Evolutionary conservation across 2,329 filamentous ascomycete species (phyloP), one percentile per base, ranked within the genome.

Genomic region (Akanthomyces uredinophilus): DNA sequence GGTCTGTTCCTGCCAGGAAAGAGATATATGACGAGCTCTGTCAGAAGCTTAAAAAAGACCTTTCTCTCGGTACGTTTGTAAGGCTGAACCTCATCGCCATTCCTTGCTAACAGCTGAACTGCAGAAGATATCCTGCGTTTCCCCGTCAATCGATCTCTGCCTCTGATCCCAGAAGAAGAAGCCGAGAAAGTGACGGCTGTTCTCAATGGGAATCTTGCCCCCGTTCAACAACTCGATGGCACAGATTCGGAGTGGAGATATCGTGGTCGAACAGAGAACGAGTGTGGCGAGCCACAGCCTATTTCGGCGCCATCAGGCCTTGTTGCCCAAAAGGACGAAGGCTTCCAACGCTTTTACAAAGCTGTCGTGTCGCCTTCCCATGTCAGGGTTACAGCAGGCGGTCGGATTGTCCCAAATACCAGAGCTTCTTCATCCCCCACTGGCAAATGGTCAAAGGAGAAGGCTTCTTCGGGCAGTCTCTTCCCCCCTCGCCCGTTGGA

Each of bases 341-440:
- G 86, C n/a, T 89, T 89, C 66, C 82, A 87, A 70, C 79, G 82
- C 58, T 89, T 89, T 69, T 88, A 86, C 74, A 85, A 86, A 69
- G 85, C 86, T 13, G 86, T 88, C n/a, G 80, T 84, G 5, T 89
- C 86, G 39, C 86, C 86, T 8, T 86, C 84, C 16, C 85, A 88
- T 70, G 81, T 88, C 65, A 83, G 86, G 18, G 86, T 89, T 55
- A 89, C 86, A 22, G 86, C 86, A 63, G 85, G 86, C 63, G 86
- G 86, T 47, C 80, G 85, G 43, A 88, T 89, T 67, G 86, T 89
- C 1, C 86, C 85, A 54, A 88, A 88, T 68, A 87, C 80, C 39
- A 79, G 85, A 49, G 79, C 76, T 14, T 75, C 80, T 2, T 74
- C 76, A 5, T 86, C 84, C 10, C 83, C 83, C 3, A 80, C 80